phyloP scores from a whole-genome alignment of 495 filamentous ascomycete genomes.

The Neurospora sublineolata region DNA sequence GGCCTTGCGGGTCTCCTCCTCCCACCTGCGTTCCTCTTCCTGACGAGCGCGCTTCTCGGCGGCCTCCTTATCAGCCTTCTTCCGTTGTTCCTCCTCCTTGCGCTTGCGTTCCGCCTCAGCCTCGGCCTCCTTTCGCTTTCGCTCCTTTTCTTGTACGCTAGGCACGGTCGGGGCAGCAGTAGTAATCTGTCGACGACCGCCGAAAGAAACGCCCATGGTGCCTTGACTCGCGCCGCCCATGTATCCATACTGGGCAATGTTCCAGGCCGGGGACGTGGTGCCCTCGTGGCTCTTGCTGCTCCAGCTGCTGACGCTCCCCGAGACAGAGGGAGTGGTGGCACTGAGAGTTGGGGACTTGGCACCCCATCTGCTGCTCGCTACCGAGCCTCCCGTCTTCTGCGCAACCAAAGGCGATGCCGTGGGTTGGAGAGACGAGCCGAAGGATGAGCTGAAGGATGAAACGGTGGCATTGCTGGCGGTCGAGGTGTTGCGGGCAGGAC shows the following conservation, averaged over 20 bases:
- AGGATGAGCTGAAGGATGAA: background rate
- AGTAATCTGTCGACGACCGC: slow-evolving; percentile 85
- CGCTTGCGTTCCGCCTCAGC: slow-evolving; percentile 47
- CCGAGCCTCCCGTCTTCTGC: slow-evolving; percentile 35
- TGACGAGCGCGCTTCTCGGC: slow-evolving; percentile 56
- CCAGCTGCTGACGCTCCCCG: slow-evolving; percentile 64
- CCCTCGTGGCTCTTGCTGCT: slow-evolving; percentile 73
- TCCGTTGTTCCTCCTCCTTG: slow-evolving; percentile 55
- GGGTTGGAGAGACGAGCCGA: slow-evolving; percentile 37
- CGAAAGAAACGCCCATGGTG: slow-evolving; percentile 87
- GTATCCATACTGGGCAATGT: slow-evolving; percentile 96
- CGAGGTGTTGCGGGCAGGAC: slow-evolving; percentile 51
- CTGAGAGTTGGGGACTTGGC: slow-evolving; percentile 38
- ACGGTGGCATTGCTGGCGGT: slow-evolving; percentile 51
- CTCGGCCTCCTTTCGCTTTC: slow-evolving; percentile 39
- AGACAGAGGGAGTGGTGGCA: slow-evolving; percentile 26
- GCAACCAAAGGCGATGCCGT: slow-evolving; percentile 29
- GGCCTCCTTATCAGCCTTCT: slow-evolving; percentile 49
- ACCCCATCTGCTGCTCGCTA: slow-evolving; percentile 43
- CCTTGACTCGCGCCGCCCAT: slow-evolving; percentile 97
- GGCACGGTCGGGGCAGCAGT: slow-evolving; percentile 67
- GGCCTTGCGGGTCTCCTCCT: slow-evolving; percentile 58
- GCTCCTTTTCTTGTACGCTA: slow-evolving; percentile 48
- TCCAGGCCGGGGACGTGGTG: slow-evolving; percentile 83
- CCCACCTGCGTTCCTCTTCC: slow-evolving; percentile 70